Conservation (phyloP, 2,329 filamentous ascomycete genomes). For the Aureobasidium sp. region DNA sequence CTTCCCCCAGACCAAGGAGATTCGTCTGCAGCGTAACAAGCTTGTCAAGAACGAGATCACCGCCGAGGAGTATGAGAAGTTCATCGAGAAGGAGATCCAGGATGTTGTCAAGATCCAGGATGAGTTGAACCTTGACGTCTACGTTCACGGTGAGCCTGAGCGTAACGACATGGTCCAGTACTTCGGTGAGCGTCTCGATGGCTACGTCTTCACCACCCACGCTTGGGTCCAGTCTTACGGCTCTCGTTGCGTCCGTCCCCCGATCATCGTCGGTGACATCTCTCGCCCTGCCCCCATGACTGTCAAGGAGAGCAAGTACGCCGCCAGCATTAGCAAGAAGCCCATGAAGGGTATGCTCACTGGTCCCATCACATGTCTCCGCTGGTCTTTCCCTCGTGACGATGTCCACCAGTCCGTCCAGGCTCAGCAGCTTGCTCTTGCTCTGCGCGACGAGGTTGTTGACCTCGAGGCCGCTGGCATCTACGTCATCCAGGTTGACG, state of each 20-base stretch:
- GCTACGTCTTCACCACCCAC: constrained; percentile 98
- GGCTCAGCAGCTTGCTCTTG: constrained; percentile 96
- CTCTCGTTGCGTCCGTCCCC: constrained; percentile 94
- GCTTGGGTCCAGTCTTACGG: constrained; percentile 98
- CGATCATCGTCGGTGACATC: constrained; percentile 97
- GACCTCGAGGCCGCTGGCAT: constrained; percentile 96
- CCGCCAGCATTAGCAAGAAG: constrained; percentile 90
- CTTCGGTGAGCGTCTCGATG: constrained; percentile 94
- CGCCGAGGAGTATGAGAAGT: constrained; percentile 86
- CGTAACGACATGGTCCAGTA: constrained; percentile 99
- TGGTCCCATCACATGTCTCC: constrained; percentile 94
- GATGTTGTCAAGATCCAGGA: constrained; percentile 95
- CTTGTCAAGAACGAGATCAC: constrained; percentile 98
- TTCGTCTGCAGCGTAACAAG: constrained; percentile 93
- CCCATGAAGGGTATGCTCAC: constrained; percentile 99
- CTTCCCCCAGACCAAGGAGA: constrained; percentile 99
- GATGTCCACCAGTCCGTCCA: constrained; percentile 98
- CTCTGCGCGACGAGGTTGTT: constrained; percentile 95
- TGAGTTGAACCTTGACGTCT: constrained; percentile 93
- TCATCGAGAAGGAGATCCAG: constrained; percentile 98
- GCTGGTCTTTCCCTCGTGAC: constrained; percentile 99
- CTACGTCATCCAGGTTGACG: constrained; percentile 97
- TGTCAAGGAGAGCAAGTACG: constrained; percentile 99
- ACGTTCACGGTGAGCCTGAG: constrained; percentile 97
- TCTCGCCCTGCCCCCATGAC: constrained; percentile 96